Conservation (phyloP, 192 early-diverging fungal species). For the Mortierella hygrophila region DNA sequence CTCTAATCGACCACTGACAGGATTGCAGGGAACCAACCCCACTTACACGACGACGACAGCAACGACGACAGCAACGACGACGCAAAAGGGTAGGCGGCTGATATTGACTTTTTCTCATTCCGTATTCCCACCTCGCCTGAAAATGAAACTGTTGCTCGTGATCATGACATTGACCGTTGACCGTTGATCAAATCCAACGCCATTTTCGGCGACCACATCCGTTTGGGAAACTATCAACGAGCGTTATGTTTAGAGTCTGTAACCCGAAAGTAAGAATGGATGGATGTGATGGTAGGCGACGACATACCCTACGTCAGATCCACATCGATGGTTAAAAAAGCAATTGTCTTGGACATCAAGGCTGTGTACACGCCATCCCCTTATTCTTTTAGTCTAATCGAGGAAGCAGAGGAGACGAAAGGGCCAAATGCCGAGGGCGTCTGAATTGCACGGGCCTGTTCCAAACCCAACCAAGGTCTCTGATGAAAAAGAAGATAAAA, state of each 20-base stretch:
- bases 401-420: background rate
- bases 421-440: background rate
- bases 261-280: too few relatives aligned
- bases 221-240: background rate
- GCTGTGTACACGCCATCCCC: background rate
- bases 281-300: too few relatives aligned
- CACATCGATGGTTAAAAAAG: too few relatives aligned
- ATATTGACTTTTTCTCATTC: background rate
- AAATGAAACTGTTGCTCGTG: background rate
- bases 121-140: conserved; percentile 10
- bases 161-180: background rate
- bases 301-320: too few relatives aligned
- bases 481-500: background rate
- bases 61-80: too few relatives aligned
- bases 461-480: background rate
- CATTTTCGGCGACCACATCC: background rate
- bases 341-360: too few relatives aligned
- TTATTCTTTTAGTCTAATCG: too few relatives aligned
- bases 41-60: conserved; percentile 13
- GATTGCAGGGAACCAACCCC: background rate
- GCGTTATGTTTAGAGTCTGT: too few relatives aligned
- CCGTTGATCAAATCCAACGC: background rate
- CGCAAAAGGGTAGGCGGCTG: background rate
- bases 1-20: conserved; percentile 15
- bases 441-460: background rate